Percentiles rank a stretch among this genome's conserved stretches.
phyloP scores from a whole-genome alignment of 164 flowering plant genomes.

The Tetrastigma voinierianum region DNA sequence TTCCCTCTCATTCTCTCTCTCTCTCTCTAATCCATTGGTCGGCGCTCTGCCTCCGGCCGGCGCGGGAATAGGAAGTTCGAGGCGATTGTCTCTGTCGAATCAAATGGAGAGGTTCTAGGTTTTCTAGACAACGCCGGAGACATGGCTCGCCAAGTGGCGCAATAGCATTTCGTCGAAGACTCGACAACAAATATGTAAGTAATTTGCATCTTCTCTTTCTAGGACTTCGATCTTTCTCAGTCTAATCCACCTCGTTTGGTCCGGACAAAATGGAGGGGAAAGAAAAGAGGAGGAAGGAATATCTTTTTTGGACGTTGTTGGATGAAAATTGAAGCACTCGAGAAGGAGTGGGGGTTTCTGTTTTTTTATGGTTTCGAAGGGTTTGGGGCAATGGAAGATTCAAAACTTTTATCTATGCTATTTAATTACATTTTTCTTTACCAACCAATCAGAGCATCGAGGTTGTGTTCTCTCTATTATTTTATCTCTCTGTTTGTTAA shows the following conservation, averaged over 20 bases:
- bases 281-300: not conserved
- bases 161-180: slow-evolving; percentile 77
- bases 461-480: no score
- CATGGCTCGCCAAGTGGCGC: slow-evolving; percentile 76
- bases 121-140: slow-evolving; percentile 3
- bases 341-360: no score
- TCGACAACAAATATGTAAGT: slow-evolving; percentile 93
- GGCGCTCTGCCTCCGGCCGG: not conserved
- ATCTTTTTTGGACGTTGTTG: no score
- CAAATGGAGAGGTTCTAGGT: slow-evolving; percentile 8
- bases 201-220: not conserved
- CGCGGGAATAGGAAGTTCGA: not conserved
- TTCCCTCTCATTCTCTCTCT: not conserved
- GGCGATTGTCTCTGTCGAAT: not conserved
- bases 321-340: no score
- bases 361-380: no score
- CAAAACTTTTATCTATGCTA: no score
- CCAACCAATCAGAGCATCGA: no score
- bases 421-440: no score
- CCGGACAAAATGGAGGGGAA: not conserved
- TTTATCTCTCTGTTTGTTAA: no score
- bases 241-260: slow-evolving; percentile 1
- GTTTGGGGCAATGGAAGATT: no score
- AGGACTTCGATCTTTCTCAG: not conserved
- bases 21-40: slow-evolving; percentile 1